phyloP scores from a whole-genome alignment of 176 grass and related monocot species.

The Cymbopogon citratus region DNA sequence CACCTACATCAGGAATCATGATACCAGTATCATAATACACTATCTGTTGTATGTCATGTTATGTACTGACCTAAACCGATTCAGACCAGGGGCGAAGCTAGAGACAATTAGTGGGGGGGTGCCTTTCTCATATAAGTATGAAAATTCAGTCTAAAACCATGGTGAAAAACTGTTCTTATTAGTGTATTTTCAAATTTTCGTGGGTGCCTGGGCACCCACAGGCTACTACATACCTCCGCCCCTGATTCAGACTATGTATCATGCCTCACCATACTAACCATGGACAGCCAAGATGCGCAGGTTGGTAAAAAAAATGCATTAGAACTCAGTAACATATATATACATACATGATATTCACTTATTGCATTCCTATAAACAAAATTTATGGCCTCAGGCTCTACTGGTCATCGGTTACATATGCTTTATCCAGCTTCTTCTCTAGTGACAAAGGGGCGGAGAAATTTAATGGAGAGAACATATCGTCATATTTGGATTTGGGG shows the following conservation, averaged over 20 bases:
- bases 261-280: not conserved
- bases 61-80: not conserved
- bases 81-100: no score
- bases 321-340: constrained; percentile 8
- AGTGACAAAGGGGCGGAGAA: constrained; percentile 62
- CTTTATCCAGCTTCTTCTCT: constrained; percentile 63
- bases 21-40: not conserved
- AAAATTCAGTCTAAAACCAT: no score
- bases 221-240: no score
- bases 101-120: no score
- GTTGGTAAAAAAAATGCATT: not conserved
- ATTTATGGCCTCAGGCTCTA: constrained; percentile 25
- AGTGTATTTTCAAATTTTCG: no score
- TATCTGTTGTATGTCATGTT: not conserved
- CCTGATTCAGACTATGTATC: not conserved
- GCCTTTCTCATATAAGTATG: no score
- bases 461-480: constrained; percentile 90
- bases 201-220: no score
- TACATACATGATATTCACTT: constrained; percentile 10
- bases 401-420: constrained; percentile 63
- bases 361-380: constrained; percentile 39
- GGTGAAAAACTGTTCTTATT: no score
- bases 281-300: not conserved
- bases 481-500: constrained; percentile 56
- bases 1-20: not conserved